phyloP scores from a whole-genome alignment of 768 basidiomycete species.

The Coprinopsis cinerea region DNA sequence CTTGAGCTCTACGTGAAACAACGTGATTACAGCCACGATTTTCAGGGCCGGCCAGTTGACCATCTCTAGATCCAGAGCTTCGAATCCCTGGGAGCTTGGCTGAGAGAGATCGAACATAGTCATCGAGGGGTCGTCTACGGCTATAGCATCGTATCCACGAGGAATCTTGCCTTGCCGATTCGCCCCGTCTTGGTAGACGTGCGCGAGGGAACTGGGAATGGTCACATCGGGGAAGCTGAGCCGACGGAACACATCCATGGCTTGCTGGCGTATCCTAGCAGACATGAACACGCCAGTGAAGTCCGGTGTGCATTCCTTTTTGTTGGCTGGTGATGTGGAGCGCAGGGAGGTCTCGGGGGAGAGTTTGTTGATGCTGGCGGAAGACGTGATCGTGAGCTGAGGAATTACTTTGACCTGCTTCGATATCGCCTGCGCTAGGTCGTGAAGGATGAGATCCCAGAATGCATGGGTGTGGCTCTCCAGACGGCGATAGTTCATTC shows the following conservation, averaged over 20 bases:
- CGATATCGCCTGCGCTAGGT: neutral
- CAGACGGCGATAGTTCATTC: constrained; percentile 10
- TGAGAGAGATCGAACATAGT: no score
- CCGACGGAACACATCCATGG: neutral
- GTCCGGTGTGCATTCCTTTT: neutral
- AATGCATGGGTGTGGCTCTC: constrained; percentile 8
- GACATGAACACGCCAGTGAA: neutral
- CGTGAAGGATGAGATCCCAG: constrained; percentile 7
- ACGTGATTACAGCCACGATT: neutral
- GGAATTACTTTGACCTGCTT: neutral
- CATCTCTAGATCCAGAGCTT: no score
- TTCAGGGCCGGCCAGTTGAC: neutral
- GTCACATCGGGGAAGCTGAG: no score
- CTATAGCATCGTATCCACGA: no score
- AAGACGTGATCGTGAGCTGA: neutral
- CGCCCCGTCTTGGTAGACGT: no score
- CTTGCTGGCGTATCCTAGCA: neutral
- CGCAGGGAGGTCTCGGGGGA: neutral
- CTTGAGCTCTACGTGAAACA: neutral
- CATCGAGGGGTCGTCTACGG: no score
- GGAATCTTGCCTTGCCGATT: no score
- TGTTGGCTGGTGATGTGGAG: neutral
- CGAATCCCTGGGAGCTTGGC: no score
- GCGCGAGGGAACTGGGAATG: no score
- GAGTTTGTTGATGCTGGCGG: neutral